phyloP scores from a whole-genome alignment of 495 filamentous ascomycete genomes.

The Baudoinia panamericana region DNA sequence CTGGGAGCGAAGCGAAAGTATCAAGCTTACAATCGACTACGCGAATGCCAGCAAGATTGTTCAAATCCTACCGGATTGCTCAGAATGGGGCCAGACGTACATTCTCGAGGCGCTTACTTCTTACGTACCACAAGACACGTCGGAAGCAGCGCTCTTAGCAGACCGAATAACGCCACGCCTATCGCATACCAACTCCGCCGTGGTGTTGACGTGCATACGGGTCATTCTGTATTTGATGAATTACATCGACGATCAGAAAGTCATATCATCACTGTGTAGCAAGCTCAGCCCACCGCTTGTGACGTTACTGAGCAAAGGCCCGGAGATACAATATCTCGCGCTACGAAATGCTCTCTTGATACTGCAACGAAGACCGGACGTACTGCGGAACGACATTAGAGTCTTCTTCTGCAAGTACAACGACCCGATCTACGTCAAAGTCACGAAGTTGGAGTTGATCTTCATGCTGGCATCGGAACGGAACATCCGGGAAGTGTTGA shows the following conservation, averaged over 20 bases:
- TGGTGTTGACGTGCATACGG: slow-evolving; percentile 88
- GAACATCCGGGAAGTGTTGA: slow-evolving; percentile 91
- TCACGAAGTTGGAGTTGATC: slow-evolving; percentile 96
- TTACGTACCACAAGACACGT: slow-evolving; percentile 84
- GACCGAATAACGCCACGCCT: slow-evolving; percentile 88
- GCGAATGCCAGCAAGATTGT: slow-evolving; percentile 94
- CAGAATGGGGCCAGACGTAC: slow-evolving; percentile 98
- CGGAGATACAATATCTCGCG: slow-evolving; percentile 94
- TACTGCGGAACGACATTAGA: slow-evolving; percentile 88
- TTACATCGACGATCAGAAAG: slow-evolving; percentile 89
- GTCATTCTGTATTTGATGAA: slow-evolving; percentile 98
- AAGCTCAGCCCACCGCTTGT: slow-evolving; percentile 94
- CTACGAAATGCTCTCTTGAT: slow-evolving; percentile 90
- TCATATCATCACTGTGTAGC: slow-evolving; percentile 73
- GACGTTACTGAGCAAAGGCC: slow-evolving; percentile 87
- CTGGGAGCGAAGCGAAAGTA: slow-evolving; percentile 93
- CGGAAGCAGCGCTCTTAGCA: slow-evolving; percentile 77
- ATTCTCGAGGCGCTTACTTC: slow-evolving; percentile 97
- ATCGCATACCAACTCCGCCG: slow-evolving; percentile 90
- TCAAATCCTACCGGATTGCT: slow-evolving; percentile 89
- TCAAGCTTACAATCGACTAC: slow-evolving; percentile 97
- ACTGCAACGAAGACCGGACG: slow-evolving; percentile 82
- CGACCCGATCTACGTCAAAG: slow-evolving; percentile 98
- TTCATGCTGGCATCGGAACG: slow-evolving; percentile 97
- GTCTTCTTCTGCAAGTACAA: slow-evolving; percentile 99